phyloP scores from a whole-genome alignment of 352 stramenopile genomes.

The Phytopythium mirpurense region DNA sequence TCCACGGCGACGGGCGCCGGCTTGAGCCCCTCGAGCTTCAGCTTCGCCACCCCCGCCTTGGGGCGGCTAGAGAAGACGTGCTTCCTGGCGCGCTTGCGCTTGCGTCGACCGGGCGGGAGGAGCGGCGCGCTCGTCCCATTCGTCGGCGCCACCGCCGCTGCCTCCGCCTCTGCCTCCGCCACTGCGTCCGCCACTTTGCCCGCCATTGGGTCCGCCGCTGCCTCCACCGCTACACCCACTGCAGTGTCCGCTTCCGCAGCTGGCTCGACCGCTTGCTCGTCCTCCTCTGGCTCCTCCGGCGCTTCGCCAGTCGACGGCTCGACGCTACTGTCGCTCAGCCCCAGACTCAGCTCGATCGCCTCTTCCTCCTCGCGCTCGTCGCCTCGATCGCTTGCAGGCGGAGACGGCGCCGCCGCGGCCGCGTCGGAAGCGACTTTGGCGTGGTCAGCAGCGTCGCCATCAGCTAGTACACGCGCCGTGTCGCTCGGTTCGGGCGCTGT shows the following conservation, averaged over 20 bases:
- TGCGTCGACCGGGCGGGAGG: constrained; percentile 10
- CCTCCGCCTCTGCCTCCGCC: neutral
- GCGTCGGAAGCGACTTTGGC: neutral
- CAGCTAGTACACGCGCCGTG: neutral
- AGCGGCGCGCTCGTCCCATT: neutral
- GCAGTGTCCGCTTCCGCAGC: neutral
- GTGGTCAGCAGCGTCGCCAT: neutral
- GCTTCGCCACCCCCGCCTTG: neutral
- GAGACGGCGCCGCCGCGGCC: neutral
- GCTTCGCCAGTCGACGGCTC: constrained; percentile 3
- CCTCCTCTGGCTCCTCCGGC: neutral
- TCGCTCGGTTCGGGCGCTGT: neutral
- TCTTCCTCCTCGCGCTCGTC: constrained; percentile 6
- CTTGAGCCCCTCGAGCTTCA: neutral
- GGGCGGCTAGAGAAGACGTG: constrained; percentile 21
- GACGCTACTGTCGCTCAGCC: constrained; percentile 30
- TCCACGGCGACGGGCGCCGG: neutral
- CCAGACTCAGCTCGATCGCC: constrained; percentile 27
- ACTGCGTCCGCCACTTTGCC: too few relatives aligned
- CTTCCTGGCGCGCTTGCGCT: constrained; percentile 45
- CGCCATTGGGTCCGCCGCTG: too few relatives aligned
- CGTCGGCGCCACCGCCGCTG: neutral
- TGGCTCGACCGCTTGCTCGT: neutral
- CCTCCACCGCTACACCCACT: too few relatives aligned
- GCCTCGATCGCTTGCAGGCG: neutral